These are phyloP conservation scores for Panicum hallii DNA, from an alignment of 202 grass and related monocot genomes.

Conservation along the genomic window DNA sequence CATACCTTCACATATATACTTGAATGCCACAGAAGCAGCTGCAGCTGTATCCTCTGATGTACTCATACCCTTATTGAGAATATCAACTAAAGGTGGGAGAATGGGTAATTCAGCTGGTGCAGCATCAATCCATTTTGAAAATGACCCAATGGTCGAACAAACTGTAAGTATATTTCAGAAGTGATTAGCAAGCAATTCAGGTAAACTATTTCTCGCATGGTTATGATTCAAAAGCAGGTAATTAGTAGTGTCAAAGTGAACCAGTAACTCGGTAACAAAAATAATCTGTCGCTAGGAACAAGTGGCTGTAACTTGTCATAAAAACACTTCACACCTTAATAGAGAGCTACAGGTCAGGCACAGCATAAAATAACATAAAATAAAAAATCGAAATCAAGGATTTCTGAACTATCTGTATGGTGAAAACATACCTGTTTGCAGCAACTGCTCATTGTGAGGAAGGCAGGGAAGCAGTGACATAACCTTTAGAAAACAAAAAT, in stretches of 20 bases:
- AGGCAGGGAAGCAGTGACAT: conserved; percentile 87
- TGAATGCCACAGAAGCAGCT: conserved; percentile 91
- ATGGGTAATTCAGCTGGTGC: conserved; percentile 77
- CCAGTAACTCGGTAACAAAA: conserved; percentile 7
- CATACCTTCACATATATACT: conserved; percentile 99
- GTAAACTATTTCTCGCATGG: conserved; percentile 22
- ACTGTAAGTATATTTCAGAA: conserved; percentile 64
- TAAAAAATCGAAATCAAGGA: conserved; percentile 25
- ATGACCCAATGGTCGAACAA: conserved; percentile 88
- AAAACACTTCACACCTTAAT: conserved; percentile 34
- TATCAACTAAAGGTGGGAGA: conserved; percentile 87
- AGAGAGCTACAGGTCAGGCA: conserved; percentile 25
- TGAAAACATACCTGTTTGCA: conserved; percentile 84
- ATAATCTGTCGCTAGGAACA: conserved; percentile 18
- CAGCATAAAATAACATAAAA: conserved; percentile 2
- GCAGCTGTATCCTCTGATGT: conserved; percentile 87
- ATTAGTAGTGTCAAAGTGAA: neutral
- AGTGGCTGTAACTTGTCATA: conserved; percentile 8
- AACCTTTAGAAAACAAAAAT: conserved; percentile 65
- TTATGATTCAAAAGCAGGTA: neutral
- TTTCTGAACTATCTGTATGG: conserved; percentile 35
- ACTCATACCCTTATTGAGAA: conserved; percentile 89
- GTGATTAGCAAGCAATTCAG: conserved; percentile 20
- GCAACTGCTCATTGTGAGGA: conserved; percentile 70
- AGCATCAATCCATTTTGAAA: conserved; percentile 96